Percentiles rank a stretch among this genome's conserved stretches.
These are phyloP conservation scores for Cyclotella sp. DNA, from an alignment of 108 stramenopile species.

Conservation along the genomic window DNA sequence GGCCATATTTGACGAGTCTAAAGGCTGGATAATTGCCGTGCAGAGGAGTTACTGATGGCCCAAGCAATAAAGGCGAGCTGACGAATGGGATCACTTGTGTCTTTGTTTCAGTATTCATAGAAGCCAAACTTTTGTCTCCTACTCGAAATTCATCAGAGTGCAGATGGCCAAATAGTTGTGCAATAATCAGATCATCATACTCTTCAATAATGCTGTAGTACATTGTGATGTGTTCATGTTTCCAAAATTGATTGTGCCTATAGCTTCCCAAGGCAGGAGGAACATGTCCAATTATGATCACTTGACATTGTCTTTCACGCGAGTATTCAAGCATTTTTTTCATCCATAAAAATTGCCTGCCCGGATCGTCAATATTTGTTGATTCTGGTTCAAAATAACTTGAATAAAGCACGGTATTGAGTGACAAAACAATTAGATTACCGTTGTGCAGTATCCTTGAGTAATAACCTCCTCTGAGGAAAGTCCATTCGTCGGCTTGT, in stretches of 20 bases:
- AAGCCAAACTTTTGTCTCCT: constrained; percentile 9
- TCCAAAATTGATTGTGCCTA: constrained; percentile 68
- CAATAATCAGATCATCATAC: constrained; percentile 47
- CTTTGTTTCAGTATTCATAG: background rate
- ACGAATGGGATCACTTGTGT: constrained; percentile 22
- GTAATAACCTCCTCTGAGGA: constrained; percentile 68
- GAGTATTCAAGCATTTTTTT: constrained; percentile 45
- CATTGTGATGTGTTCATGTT: constrained; percentile 48
- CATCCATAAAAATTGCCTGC: constrained; percentile 72
- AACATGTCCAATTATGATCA: constrained; percentile 68
- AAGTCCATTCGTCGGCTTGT: constrained; percentile 44
- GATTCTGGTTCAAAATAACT: constrained; percentile 48
- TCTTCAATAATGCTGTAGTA: constrained; percentile 55
- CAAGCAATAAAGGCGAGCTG: constrained; percentile 56
- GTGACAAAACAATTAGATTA: constrained; percentile 51
- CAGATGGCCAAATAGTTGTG: constrained; percentile 76
- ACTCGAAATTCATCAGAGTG: constrained; percentile 82
- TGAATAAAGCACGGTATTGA: constrained; percentile 74
- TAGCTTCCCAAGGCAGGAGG: constrained; percentile 69
- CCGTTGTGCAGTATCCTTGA: constrained; percentile 50
- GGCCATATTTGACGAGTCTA: constrained; percentile 58
- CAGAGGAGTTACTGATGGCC: constrained; percentile 65
- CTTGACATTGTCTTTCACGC: constrained; percentile 14
- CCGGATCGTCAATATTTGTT: constrained; percentile 58
- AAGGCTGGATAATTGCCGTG: constrained; percentile 75